Percentiles rank a stretch among this genome's conserved stretches.
Conservation (phyloP, 129 eudicot genomes). For the Artemisia annua region DNA sequence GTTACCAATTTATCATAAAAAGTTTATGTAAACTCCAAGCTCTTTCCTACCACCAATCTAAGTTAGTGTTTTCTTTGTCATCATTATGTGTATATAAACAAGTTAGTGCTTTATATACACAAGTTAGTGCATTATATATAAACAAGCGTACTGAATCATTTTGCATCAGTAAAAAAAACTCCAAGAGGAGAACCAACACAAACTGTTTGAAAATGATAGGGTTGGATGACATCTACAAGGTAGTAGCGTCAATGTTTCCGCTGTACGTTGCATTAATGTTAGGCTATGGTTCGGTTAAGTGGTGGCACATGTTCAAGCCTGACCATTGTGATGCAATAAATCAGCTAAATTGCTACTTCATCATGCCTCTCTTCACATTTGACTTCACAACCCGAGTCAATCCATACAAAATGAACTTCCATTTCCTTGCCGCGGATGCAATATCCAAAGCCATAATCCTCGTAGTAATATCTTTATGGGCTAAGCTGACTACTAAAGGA, state of each 20-base stretch:
- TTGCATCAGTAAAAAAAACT: too few species aligned
- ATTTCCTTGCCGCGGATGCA: conserved; percentile 44
- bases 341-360: conserved; percentile 53
- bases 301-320: conserved; percentile 44
- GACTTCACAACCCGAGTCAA: conserved; percentile 45
- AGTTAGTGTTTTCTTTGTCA: too few species aligned
- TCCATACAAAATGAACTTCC: conserved; percentile 57
- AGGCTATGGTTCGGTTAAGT: conserved; percentile 58
- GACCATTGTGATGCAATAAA: conserved; percentile 69
- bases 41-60: too few species aligned
- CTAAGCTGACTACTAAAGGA: conserved; percentile 39
- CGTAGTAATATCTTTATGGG: conserved; percentile 47
- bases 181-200: too few species aligned
- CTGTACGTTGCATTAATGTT: conserved; percentile 51
- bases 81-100: too few species aligned
- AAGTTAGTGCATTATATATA: too few species aligned
- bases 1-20: too few species aligned
- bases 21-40: too few species aligned
- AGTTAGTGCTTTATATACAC: too few species aligned
- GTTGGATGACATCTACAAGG: conserved; percentile 55
- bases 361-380: conserved; percentile 57
- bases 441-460: conserved; percentile 47
- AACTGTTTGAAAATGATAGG: conserved; percentile 44
- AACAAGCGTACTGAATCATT: too few species aligned
- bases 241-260: conserved; percentile 53